phyloP scores from a whole-genome alignment of 2,329 filamentous ascomycete species.

The Blastomyces parvus region DNA sequence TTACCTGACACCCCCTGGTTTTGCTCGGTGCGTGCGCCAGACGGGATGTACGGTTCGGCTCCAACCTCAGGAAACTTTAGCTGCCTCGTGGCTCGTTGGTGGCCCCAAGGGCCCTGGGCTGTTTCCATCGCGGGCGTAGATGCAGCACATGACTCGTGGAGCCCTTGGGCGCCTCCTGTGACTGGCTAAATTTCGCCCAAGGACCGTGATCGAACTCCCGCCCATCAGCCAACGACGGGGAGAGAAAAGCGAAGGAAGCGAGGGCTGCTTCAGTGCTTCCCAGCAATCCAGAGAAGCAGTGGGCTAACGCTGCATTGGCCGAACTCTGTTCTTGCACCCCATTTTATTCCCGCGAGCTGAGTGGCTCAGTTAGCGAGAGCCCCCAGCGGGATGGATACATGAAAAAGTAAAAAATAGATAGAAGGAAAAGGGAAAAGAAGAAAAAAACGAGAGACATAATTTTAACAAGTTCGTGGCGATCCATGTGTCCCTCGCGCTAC shows the following conservation, averaged over 20 bases:
- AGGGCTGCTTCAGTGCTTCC: neutral
- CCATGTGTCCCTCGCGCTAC: slow-evolving; percentile 10
- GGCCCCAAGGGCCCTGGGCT: neutral
- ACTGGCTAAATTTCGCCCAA: neutral
- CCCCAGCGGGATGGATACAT: neutral
- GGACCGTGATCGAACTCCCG: slow-evolving; percentile 1
- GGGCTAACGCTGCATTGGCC: neutral
- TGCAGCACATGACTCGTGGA: slow-evolving; percentile 9
- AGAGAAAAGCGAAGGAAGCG: neutral
- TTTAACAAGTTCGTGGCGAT: slow-evolving; percentile 3
- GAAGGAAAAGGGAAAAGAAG: neutral
- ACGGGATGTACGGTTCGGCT: neutral
- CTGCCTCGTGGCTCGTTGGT: slow-evolving; percentile 6
- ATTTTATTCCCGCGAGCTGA: slow-evolving; percentile 4
- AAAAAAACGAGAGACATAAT: neutral
- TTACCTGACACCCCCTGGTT: neutral
- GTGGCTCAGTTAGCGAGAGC: slow-evolving; percentile 13
- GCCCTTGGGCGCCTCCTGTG: neutral
- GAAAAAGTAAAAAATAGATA: neutral
- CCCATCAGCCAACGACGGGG: neutral
- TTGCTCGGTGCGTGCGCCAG: neutral
- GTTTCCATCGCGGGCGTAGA: neutral
- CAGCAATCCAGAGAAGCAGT: neutral
- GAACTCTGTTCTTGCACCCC: neutral
- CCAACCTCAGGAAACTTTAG: slow-evolving; percentile 5